These are phyloP conservation scores for Backusella psychrophila DNA, from an alignment of 192 early-diverging fungal species.

Conservation along the genomic window DNA sequence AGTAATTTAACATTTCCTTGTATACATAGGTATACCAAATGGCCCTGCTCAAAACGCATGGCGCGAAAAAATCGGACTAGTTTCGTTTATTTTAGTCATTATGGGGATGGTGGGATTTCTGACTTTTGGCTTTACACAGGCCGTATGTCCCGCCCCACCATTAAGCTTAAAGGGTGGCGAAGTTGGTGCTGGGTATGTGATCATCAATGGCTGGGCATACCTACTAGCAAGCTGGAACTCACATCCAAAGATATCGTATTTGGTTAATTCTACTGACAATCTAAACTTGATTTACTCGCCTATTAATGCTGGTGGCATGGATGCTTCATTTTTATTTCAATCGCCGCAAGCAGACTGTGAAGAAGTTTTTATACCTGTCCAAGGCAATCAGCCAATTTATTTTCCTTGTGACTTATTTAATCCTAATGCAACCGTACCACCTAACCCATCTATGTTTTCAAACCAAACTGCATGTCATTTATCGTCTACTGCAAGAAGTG, in stretches of 20 bases:
- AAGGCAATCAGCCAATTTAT: conserved; percentile 33
- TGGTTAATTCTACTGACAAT: conserved; percentile 48
- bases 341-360: conserved; percentile 57
- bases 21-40: conserved; percentile 50
- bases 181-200: conserved; percentile 49
- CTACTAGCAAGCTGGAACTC: conserved; percentile 44
- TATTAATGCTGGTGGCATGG: conserved; percentile 60
- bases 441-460: conserved; percentile 41
- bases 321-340: conserved; percentile 66
- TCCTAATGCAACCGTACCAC: conserved; percentile 36
- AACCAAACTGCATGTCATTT: conserved; percentile 59
- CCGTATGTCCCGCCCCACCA: conserved; percentile 41
- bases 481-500: conserved; percentile 17
- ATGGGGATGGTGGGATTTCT: conserved; percentile 68
- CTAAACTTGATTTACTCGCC: conserved; percentile 49
- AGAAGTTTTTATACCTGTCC: conserved; percentile 44
- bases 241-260: conserved; percentile 39
- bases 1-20: conserved; percentile 1
- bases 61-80: conserved; percentile 76
- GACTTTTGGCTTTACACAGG: conserved; percentile 66
- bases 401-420: conserved; percentile 65
- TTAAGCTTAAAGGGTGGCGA: conserved; percentile 39
- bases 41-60: conserved; percentile 54
- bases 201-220: conserved; percentile 65
- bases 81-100: conserved; percentile 63